Evolutionary conservation across 192 early-diverging fungal species (phyloP).

Genomic region (Powellomyces hirtus): DNA sequence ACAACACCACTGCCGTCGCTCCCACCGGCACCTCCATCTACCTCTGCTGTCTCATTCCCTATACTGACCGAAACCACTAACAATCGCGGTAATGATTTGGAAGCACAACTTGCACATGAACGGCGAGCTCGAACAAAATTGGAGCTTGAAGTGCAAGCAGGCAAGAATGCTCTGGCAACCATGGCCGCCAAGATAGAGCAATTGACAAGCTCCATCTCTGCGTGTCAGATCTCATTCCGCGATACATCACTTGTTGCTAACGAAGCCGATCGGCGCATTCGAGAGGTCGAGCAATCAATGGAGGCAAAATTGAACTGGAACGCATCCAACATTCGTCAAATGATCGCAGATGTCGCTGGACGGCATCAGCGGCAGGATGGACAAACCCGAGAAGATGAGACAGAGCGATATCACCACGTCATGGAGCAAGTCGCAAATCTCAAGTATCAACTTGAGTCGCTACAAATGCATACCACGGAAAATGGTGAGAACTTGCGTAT

Average conservation of each 20-base stretch:
- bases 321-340: slow-evolving; percentile 18
- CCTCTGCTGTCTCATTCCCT: neutral
- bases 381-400: slow-evolving; percentile 25
- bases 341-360: slow-evolving; percentile 31
- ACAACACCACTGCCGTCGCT: neutral
- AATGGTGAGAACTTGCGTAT: slow-evolving; percentile 27
- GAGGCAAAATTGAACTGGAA: slow-evolving; percentile 5
- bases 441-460: slow-evolving; percentile 36
- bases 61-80: neutral
- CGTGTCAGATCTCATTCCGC: slow-evolving; percentile 1
- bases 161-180: slow-evolving; percentile 32
- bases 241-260: slow-evolving; percentile 12
- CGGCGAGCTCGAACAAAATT: slow-evolving; percentile 32
- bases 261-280: slow-evolving; percentile 25
- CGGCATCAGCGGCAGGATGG: slow-evolving; percentile 22
- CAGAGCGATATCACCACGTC: slow-evolving; percentile 4
- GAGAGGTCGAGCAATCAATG: slow-evolving; percentile 20
- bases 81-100: slow-evolving; percentile 25
- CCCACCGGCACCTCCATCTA: neutral
- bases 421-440: slow-evolving; percentile 33
- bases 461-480: slow-evolving; percentile 22
- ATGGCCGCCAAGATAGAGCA: slow-evolving; percentile 38
- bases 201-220: slow-evolving; percentile 9
- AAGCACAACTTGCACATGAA: slow-evolving; percentile 34
- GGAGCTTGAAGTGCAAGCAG: slow-evolving; percentile 37